Percentiles rank a stretch among this genome's conserved stretches.
Conservation (phyloP, 768 basidiomycete species). For the Hysterangium stoloniferum region DNA sequence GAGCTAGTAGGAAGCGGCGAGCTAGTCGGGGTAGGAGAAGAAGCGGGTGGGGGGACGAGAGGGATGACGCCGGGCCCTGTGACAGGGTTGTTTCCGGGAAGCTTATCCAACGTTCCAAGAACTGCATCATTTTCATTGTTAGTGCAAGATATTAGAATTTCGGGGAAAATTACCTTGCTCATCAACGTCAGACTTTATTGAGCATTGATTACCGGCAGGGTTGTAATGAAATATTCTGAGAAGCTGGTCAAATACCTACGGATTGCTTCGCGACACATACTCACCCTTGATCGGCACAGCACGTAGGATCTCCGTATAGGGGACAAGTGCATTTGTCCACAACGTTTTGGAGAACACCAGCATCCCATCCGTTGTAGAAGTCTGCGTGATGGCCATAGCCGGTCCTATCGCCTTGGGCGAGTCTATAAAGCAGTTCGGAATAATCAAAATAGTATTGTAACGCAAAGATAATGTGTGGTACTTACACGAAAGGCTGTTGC, state of each 20-base stretch:
- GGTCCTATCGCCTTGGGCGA: conserved; percentile 52
- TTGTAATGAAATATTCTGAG: neutral
- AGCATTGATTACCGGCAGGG: neutral
- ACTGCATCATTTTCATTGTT: neutral
- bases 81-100: neutral
- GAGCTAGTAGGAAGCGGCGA: too few species aligned
- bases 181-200: neutral
- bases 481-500: conserved; percentile 43
- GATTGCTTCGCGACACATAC: neutral
- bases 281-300: neutral
- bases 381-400: conserved; percentile 57
- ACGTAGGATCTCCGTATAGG: neutral
- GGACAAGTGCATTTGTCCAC: conserved; percentile 40
- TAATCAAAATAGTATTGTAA: neutral
- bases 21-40: too few species aligned
- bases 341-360: conserved; percentile 44
- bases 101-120: neutral
- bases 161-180: neutral
- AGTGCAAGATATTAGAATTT: neutral
- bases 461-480: neutral
- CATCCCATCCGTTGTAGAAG: conserved; percentile 57
- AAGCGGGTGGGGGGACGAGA: too few species aligned
- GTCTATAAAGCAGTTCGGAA: neutral
- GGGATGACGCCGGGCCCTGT: too few species aligned
- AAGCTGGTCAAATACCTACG: neutral